These are phyloP conservation scores for Mariannaea elegans DNA, from an alignment of 2,329 filamentous ascomycete genomes.

Conservation along the genomic window DNA sequence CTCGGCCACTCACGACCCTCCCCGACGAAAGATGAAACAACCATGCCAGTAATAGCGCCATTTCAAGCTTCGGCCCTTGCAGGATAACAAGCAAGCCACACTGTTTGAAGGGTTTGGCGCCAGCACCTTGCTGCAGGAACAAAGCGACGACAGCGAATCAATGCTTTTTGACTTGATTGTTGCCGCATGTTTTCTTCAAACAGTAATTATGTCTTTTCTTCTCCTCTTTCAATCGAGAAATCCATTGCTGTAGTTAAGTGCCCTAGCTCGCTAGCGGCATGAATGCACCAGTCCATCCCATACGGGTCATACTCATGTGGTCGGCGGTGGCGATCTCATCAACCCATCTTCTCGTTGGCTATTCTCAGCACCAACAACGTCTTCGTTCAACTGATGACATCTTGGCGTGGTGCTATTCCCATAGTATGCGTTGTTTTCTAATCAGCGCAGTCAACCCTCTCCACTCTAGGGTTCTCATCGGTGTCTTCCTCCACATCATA, in stretches of 20 bases:
- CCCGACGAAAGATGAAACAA: slow-evolving; percentile 14
- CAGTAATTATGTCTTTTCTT: not conserved
- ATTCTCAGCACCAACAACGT: not conserved
- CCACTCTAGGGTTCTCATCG: not conserved
- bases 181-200: not conserved
- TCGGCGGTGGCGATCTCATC: not conserved
- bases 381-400: not conserved
- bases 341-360: not conserved
- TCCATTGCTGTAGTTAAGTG: not conserved
- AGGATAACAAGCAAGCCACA: not conserved
- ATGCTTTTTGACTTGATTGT: not conserved
- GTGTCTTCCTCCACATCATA: not conserved
- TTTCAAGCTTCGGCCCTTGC: slow-evolving; percentile 13
- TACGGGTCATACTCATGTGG: not conserved
- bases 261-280: not conserved
- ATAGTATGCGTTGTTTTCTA: not conserved
- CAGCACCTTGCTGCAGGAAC: slow-evolving; percentile 21
- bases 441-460: not conserved
- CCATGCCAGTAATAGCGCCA: slow-evolving; percentile 8
- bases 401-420: not conserved
- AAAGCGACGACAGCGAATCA: slow-evolving; percentile 11
- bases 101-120: slow-evolving; percentile 8
- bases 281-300: not conserved
- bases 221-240: not conserved
- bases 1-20: slow-evolving; percentile 17